Percentiles rank a stretch among this genome's conserved stretches.
These are phyloP conservation scores for Scenedesmus sp. DNA, from an alignment of 163 green algal species.

Conservation along the genomic window DNA sequence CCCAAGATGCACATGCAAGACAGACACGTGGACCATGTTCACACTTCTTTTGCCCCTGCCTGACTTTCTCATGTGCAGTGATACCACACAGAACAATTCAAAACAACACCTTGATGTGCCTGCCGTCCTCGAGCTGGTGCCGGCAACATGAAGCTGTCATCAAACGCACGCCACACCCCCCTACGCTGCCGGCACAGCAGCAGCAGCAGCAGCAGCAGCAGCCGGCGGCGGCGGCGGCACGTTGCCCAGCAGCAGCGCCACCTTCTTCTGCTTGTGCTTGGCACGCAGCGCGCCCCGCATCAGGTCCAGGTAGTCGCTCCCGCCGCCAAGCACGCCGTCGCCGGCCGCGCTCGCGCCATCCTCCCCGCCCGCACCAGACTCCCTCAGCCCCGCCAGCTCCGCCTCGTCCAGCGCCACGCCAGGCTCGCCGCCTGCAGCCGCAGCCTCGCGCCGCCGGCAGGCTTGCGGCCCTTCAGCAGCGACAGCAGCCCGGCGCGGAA, in stretches of 20 bases:
- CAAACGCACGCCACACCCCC: not conserved
- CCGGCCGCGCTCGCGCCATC: not conserved
- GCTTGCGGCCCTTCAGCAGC: conserved; percentile 34
- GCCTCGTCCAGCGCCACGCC: not conserved
- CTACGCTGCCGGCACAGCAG: conserved; percentile 5
- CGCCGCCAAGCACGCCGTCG: not conserved
- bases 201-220: not conserved
- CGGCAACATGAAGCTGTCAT: not conserved
- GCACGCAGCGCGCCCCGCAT: conserved; percentile 42
- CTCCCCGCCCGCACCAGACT: not conserved
- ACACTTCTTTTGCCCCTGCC: too few relatives aligned
- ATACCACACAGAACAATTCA: too few relatives aligned
- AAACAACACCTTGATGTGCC: too few relatives aligned
- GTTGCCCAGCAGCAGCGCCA: conserved; percentile 50
- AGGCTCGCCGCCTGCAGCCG: conserved; percentile 11
- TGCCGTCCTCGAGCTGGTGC: too few relatives aligned
- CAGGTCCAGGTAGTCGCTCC: conserved; percentile 31
- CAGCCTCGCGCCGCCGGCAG: not conserved
- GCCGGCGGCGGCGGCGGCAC: conserved; percentile 34
- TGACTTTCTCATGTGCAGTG: too few relatives aligned
- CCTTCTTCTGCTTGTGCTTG: conserved; percentile 48
- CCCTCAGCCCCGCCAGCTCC: not conserved
- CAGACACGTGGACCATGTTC: not conserved
- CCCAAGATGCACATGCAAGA: not conserved
- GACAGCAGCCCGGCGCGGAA: conserved; percentile 36